Evolutionary conservation across 2,329 filamentous ascomycete species (phyloP).

Genomic region (Xylaria polymorpha): DNA sequence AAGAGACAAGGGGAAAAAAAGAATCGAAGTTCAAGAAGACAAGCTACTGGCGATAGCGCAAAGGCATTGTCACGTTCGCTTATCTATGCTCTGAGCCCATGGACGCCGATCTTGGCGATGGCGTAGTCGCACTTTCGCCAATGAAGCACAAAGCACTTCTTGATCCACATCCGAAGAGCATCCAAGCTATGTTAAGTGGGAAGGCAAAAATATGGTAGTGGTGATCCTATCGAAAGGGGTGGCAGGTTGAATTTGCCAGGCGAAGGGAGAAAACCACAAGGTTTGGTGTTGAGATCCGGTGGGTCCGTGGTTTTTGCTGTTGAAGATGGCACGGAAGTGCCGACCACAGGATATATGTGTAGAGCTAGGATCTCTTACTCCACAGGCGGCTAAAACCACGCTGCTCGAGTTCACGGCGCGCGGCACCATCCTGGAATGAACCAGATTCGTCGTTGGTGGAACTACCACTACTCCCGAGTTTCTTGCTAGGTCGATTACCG

Average conservation of each 20-base stretch:
- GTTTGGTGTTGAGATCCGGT: slow-evolving; percentile 19
- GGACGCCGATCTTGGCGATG: slow-evolving; percentile 51
- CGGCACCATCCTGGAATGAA: slow-evolving; percentile 69
- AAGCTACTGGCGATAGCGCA: slow-evolving; percentile 53
- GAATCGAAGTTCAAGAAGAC: slow-evolving; percentile 40
- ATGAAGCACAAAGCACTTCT: slow-evolving; percentile 41
- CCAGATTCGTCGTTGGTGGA: slow-evolving; percentile 55
- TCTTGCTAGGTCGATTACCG: slow-evolving; percentile 64
- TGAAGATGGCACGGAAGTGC: slow-evolving; percentile 40
- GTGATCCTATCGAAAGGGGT: slow-evolving; percentile 32
- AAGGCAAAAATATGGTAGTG: slow-evolving; percentile 37
- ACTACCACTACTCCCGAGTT: slow-evolving; percentile 53
- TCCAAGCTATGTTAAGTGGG: slow-evolving; percentile 40
- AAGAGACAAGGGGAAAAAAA: slow-evolving; percentile 31
- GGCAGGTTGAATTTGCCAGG: slow-evolving; percentile 55
- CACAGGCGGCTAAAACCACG: slow-evolving; percentile 65
- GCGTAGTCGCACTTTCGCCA: slow-evolving; percentile 55
- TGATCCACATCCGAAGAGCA: slow-evolving; percentile 48
- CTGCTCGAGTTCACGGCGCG: slow-evolving; percentile 66
- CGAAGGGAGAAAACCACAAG: background rate
- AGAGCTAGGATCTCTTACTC: slow-evolving; percentile 48
- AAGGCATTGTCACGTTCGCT: slow-evolving; percentile 53
- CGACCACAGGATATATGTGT: slow-evolving; percentile 30
- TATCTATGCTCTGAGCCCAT: slow-evolving; percentile 38
- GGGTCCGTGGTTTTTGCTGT: slow-evolving; percentile 34